Percentiles rank a stretch among this genome's conserved stretches.
Evolutionary conservation across 2,329 filamentous ascomycete genomes (phyloP).

Genomic region (Pseudogymnoascus sp.): DNA sequence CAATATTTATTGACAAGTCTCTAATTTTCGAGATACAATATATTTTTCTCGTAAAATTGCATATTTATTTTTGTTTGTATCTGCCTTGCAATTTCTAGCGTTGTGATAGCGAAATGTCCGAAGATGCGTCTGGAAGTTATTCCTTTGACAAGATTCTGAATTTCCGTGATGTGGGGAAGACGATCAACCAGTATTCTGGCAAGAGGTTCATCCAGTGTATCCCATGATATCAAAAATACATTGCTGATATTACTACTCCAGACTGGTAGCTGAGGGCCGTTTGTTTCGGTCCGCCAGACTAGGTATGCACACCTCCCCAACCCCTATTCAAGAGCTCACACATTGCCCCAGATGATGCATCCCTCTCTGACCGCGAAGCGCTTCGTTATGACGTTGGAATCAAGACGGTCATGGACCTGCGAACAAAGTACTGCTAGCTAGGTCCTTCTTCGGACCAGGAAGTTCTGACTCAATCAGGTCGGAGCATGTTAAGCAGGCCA

Average conservation of each 20-base stretch:
- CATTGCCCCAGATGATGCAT: conserved; percentile 57
- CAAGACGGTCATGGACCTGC: conserved; percentile 68
- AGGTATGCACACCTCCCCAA: conserved; percentile 31
- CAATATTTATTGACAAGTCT: background rate
- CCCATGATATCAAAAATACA: background rate
- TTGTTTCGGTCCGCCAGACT: conserved; percentile 62
- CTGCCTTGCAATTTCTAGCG: background rate
- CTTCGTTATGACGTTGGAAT: conserved; percentile 57
- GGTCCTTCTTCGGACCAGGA: background rate
- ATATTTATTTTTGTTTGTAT: background rate
- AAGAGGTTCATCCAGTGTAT: conserved; percentile 38
- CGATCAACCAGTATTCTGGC: conserved; percentile 53
- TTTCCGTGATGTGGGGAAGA: conserved; percentile 68
- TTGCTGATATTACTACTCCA: conserved; percentile 18
- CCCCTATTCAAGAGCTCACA: background rate
- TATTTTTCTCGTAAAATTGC: background rate
- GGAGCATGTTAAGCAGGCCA: conserved; percentile 62
- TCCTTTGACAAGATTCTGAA: conserved; percentile 58
- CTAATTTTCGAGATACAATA: too few relatives aligned
- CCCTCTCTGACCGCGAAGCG: conserved; percentile 51
- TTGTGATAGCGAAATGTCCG: background rate
- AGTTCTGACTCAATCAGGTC: conserved; percentile 41
- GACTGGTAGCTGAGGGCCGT: conserved; percentile 51
- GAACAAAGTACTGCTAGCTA: conserved; percentile 54
- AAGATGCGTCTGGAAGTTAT: background rate